Base-by-base conservation (phyloP, 2,329 filamentous ascomycete genomes). In the Trichoderma asperellum region DNA sequence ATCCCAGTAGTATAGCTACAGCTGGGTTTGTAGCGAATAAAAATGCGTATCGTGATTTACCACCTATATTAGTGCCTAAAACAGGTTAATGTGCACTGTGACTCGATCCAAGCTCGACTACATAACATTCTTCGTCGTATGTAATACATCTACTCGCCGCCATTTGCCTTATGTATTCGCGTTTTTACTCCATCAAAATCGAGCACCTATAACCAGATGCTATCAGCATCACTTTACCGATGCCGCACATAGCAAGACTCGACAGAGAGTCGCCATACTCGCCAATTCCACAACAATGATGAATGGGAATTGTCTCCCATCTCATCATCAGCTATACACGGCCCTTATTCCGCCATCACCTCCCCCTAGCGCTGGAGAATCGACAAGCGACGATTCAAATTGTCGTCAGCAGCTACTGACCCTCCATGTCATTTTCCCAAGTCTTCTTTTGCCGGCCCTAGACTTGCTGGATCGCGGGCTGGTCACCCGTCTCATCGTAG, bases 351-450 rank as follows among this genome's bases (percentile, higher is more conserved):
- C 71, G 77, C 80, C 35, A 80, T 87, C 68, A 71, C 62, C 60
- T 32, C n/a, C 40, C 10, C 27, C 5, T 12, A 2, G 5, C n/a
- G 61, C 18, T 16, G 35, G 14, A 37, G 56, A 67, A 29, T 37
- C 32, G 12, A 29, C 34, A 32, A n/a, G 5, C 24, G 18, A n/a
- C 7, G 16, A 40, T n/a, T 35, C 35, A 1, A 73, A 80, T n/a
- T 78, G 83, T 69, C 81, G 84, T 1, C 84, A 87, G 60, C 81
- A 91, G 18, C 82, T 97, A n/a, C 82, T 93, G 1, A 93, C 92
- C 0, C 86, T 97, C 0, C 94, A 97, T 80, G 91, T 93, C 40
- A 82, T 97, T 16, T 96, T 96, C 76, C 94, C 94, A 0, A 88
- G 88, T 72, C 87, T 93, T 66, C 82, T 97, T 2, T 88, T 97